Evolutionary conservation across 345 rosid species (phyloP).

Genomic region (Microthlaspi erraticum): DNA sequence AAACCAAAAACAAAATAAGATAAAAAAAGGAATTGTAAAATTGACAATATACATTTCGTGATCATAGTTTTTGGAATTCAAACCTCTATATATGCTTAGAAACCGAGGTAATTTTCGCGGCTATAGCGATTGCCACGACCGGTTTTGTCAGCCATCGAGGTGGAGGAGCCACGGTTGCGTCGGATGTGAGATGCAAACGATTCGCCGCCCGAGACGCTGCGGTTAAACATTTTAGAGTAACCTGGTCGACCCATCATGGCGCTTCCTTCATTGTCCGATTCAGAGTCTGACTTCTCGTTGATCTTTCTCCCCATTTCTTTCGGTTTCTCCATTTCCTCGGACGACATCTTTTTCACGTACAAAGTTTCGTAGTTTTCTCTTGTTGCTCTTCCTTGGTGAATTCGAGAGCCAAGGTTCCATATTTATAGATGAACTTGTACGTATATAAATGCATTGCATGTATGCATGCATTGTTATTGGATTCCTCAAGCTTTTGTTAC

Average conservation of each 20-base stretch:
- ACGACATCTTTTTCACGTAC: slow-evolving; percentile 15
- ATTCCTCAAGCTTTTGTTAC: slow-evolving; percentile 37
- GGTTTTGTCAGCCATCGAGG: background rate
- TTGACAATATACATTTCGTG: background rate
- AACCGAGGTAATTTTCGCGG: background rate
- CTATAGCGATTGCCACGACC: background rate
- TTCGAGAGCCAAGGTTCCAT: slow-evolving; percentile 2
- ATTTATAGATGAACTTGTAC: slow-evolving; percentile 38
- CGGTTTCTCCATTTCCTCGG: background rate
- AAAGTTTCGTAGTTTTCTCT: background rate
- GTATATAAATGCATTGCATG: background rate
- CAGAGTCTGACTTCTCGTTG: slow-evolving; percentile 7
- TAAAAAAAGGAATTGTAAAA: background rate
- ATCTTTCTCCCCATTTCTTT: background rate
- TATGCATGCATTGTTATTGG: slow-evolving; percentile 11
- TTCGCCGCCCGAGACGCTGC: background rate
- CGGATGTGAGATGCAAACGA: too few species aligned
- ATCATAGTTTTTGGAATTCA: background rate
- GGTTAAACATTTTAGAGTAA: background rate
- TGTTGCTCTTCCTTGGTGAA: slow-evolving; percentile 20
- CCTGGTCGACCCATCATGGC: background rate
- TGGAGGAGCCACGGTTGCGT: background rate
- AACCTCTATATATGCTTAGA: slow-evolving; percentile 23
- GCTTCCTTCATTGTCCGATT: slow-evolving; percentile 6
- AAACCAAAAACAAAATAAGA: slow-evolving; percentile 6